phyloP scores from a whole-genome alignment of 1,284 basidiomycete genomes.

The Sparassis latifolia region DNA sequence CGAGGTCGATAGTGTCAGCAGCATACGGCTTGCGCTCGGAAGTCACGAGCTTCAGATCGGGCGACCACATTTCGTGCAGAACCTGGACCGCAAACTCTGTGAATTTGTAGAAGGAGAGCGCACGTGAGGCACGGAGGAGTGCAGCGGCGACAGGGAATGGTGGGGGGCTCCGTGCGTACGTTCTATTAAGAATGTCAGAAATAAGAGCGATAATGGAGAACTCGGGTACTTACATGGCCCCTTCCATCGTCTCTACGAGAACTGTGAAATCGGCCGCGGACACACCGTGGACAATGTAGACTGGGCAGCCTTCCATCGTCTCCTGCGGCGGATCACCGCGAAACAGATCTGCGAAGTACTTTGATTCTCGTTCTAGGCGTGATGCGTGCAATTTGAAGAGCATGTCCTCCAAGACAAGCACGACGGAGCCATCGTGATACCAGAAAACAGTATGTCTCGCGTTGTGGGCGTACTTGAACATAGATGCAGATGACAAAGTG shows the following conservation, averaged over 20 bases:
- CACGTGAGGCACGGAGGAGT: constrained; percentile 24
- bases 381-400: constrained; percentile 32
- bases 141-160: constrained; percentile 22
- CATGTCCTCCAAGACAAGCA: constrained; percentile 25
- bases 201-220: background rate
- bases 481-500: too few relatives aligned
- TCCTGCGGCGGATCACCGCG: background rate
- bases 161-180: constrained; percentile 18
- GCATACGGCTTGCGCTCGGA: constrained; percentile 17
- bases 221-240: constrained; percentile 26
- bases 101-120: constrained; percentile 19
- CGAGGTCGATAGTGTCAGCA: constrained; percentile 26
- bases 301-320: constrained; percentile 21
- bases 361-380: constrained; percentile 26
- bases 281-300: constrained; percentile 20
- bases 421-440: constrained; percentile 28
- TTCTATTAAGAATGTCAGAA: constrained; percentile 8
- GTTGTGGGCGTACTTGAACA: too few relatives aligned
- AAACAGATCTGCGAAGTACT: constrained; percentile 29
- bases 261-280: constrained; percentile 28
- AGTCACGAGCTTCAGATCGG: constrained; percentile 14
- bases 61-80: constrained; percentile 26
- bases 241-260: constrained; percentile 29
- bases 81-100: constrained; percentile 20
- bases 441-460: constrained; percentile 23